These are phyloP conservation scores for Ormosia semicastrata DNA, from an alignment of 306 rosid species.

Conservation along the genomic window DNA sequence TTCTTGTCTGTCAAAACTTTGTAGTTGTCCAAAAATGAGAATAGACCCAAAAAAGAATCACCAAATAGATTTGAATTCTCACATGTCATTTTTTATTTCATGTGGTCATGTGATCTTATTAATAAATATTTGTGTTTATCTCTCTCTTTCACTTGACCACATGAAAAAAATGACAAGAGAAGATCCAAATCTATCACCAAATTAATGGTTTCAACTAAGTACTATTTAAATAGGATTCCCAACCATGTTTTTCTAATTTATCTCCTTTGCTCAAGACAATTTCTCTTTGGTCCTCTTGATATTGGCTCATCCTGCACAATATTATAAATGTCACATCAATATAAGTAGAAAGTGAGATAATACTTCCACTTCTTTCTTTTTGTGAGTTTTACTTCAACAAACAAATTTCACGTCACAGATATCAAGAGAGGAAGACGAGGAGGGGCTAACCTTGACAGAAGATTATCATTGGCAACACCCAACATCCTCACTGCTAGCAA, in stretches of 20 bases:
- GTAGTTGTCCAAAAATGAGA: conserved; percentile 18
- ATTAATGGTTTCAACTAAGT: conserved; percentile 15
- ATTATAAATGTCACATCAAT: conserved; percentile 9
- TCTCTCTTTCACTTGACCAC: too few species aligned
- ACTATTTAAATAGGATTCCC: conserved; percentile 52
- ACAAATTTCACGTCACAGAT: neutral
- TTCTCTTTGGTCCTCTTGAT: conserved; percentile 63
- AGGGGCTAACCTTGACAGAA: conserved; percentile 54
- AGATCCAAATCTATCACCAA: too few species aligned
- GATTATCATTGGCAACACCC: conserved; percentile 41
- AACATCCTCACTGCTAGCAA: conserved; percentile 64
- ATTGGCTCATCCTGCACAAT: conserved; percentile 68
- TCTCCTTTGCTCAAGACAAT: conserved; percentile 68
- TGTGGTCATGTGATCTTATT: too few species aligned
- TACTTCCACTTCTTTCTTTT: neutral
- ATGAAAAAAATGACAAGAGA: too few species aligned
- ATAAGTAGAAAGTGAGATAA: neutral
- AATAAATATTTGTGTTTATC: too few species aligned
- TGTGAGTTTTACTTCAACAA: neutral
- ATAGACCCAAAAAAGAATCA: neutral
- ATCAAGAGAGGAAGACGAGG: neutral
- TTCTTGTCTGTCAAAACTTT: conserved; percentile 12
- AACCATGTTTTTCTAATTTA: conserved; percentile 61
- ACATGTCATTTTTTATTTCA: too few species aligned
- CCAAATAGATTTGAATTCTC: too few species aligned